Base-by-base conservation (phyloP, 352 stramenopile genomes). In the Globisporangium apiculatum region DNA sequence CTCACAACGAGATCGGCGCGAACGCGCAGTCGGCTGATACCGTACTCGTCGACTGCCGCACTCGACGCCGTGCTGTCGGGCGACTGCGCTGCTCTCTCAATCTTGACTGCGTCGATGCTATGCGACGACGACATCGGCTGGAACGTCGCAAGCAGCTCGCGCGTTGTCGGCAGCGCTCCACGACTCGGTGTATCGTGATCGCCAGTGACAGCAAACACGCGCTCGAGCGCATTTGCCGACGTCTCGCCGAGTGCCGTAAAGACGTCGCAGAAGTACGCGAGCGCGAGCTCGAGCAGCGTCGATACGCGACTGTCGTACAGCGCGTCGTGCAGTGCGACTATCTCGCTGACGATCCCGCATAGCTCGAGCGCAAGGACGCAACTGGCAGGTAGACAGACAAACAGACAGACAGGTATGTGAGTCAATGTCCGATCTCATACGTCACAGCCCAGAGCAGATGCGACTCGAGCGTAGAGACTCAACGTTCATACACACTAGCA, bases 351-450 rank as follows among this genome's bases (percentile, higher is more conserved):
- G 41, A 91, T 78, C 36, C 77, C 79, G 38, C 75, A 78, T 7
- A 83, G 67, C 46, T 93, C 83, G 36, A 85, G 81, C 53, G 83
- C 51, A 43, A 90, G 51, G 24, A 93, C 79, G 42, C 75, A 91
- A 31, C 82, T 92, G 48, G 31, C 35, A 17, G 38, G 8, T 48
- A 17, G 14, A 45, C 35, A 69, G 41, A 56, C 42, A 60, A 58
- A 47, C 46, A 58, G 9, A 59, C 53, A 41, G 45, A 76, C 41
- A 46, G 60, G 70, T 12, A 60, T 47, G 24, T 72, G 43, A 2
- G 67, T 48, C 41, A 74, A 69, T 48, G 24, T 8, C 5, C 12
- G 15, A 14, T 12, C 5, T 7, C 37, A 9, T 10, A 31, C 2
- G 24, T 31, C 24, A 31, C 24, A 31, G 24, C 24, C 24, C 24